Evolutionary conservation across 768 basidiomycete genomes (phyloP), one percentile per base, ranked within the genome.

Genomic region (Albatrellus ellisii): DNA sequence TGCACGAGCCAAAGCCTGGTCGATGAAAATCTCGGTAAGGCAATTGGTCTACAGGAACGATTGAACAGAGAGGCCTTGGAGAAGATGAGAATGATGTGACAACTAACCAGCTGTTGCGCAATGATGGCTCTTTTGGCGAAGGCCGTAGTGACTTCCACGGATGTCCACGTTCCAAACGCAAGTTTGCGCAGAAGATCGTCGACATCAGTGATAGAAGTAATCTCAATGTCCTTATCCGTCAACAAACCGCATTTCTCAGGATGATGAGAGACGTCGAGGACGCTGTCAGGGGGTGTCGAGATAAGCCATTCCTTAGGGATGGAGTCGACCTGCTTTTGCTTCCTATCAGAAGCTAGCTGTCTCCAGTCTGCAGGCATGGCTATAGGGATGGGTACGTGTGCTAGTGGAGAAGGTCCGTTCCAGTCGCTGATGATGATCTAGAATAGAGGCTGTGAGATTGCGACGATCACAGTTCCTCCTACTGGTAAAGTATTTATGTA

Each of bases 221-320:
- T 83, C 46, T 68, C 67, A 21, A 82, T 49, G 48, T 85, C 79
- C 22, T 56, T 61, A 1, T 54, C 44, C 5, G 70, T 68, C 25
- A 90, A 65, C 11, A 86, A 54, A 2, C 77, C 77, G 52, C 68
- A 74, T 3, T 60, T 58, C 46, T 62, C 62, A 6, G 82, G 79
- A 32, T 82, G 58, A 34, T 61, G 56, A 4, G 64, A 62, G 26
- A 86, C 75, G 52, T 77, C 67, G 38, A 68, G 64, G 5, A 63
- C 57, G 12, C 64, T 59, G n/a, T 62, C 54, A 1, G 70, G 52
- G n/a, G 76, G 76, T 0, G 61, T 57, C 21, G 36, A 47, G 35
- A 80, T 60, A 29, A 72, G 49, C 83, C 83, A 88, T 38, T 75
- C 73, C 42, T 65, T 59, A 0, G 85, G 84, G 26, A 85, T 77